Conservation (phyloP, 495 filamentous ascomycete genomes). For the Cercophora scortea region DNA sequence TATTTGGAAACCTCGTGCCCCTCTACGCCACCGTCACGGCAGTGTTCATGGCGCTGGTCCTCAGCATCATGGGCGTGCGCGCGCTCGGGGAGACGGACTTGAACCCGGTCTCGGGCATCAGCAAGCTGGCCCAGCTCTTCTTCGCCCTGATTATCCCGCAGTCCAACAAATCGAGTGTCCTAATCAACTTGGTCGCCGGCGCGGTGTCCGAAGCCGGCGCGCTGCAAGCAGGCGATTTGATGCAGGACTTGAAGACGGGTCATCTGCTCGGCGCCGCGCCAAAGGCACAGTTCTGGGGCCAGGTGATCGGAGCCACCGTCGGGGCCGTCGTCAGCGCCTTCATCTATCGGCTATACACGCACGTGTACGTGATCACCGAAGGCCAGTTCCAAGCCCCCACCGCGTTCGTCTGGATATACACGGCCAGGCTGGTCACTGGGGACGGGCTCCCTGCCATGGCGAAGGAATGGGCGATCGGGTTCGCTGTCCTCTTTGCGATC, state of each 20-base stretch:
- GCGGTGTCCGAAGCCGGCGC: conserved; percentile 68
- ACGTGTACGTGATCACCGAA: conserved; percentile 79
- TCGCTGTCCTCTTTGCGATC: conserved; percentile 59
- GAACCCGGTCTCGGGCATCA: conserved; percentile 94
- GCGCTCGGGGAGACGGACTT: conserved; percentile 94
- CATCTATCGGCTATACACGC: conserved; percentile 87
- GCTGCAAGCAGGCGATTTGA: conserved; percentile 90
- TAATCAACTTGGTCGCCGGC: conserved; percentile 92
- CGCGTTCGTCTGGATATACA: conserved; percentile 94
- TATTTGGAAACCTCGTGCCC: conserved; percentile 63
- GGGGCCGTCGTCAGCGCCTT: conserved; percentile 80
- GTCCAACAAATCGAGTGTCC: conserved; percentile 66
- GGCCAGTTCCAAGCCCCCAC: conserved; percentile 90
- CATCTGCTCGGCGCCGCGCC: conserved; percentile 87
- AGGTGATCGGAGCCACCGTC: conserved; percentile 83
- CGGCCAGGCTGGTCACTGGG: conserved; percentile 87
- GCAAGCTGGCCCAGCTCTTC: conserved; percentile 90
- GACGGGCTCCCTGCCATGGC: conserved; percentile 80
- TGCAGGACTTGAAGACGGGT: conserved; percentile 97
- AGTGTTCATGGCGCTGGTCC: conserved; percentile 76
- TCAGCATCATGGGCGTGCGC: conserved; percentile 92
- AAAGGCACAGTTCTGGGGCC: conserved; percentile 92
- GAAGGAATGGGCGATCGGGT: conserved; percentile 63
- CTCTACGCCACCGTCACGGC: conserved; percentile 70
- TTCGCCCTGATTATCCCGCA: conserved; percentile 79